A percentile compares a stretch with the other conserved stretches of the same genome.
These are phyloP conservation scores for Mycena indigotica DNA, from an alignment of 768 basidiomycete species.

Conservation along the genomic window DNA sequence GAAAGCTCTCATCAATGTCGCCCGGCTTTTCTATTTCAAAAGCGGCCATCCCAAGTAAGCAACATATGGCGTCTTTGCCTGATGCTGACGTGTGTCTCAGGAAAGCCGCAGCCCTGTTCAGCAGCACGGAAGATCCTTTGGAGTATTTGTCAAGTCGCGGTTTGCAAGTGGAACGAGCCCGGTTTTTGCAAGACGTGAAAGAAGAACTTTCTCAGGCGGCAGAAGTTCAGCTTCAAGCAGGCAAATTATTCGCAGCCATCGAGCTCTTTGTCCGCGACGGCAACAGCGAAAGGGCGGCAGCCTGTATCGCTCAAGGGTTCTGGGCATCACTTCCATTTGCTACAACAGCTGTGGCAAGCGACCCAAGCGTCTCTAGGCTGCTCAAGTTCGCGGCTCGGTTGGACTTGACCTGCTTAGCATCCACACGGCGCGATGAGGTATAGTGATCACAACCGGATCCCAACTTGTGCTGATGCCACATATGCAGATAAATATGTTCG, in stretches of 20 bases:
- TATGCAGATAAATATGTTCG: conserved; percentile 38
- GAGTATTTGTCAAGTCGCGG: neutral
- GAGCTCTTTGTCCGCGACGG: neutral
- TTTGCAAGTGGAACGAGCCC: neutral
- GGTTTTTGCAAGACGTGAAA: neutral
- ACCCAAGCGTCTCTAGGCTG: neutral
- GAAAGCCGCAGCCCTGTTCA: neutral
- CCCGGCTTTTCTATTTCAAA: conserved; percentile 48
- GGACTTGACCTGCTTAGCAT: neutral
- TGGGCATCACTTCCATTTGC: neutral
- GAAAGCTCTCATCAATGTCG: conserved; percentile 43
- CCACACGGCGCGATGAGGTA: neutral
- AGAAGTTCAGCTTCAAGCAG: neutral
- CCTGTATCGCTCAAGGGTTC: neutral
- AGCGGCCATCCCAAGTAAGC: conserved; percentile 37
- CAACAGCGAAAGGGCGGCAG: neutral
- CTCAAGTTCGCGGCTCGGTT: neutral
- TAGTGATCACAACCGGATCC: neutral
- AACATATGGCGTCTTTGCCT: too few species aligned
- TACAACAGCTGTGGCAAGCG: neutral
- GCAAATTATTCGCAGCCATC: neutral
- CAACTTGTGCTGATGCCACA: neutral
- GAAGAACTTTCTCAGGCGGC: neutral
- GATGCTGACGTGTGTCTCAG: neutral
- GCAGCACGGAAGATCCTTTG: neutral